A percentile compares a stretch with the other conserved stretches of the same genome.
Conservation (phyloP, 2,329 filamentous ascomycete species). For the Cryphonectria naterciae region DNA sequence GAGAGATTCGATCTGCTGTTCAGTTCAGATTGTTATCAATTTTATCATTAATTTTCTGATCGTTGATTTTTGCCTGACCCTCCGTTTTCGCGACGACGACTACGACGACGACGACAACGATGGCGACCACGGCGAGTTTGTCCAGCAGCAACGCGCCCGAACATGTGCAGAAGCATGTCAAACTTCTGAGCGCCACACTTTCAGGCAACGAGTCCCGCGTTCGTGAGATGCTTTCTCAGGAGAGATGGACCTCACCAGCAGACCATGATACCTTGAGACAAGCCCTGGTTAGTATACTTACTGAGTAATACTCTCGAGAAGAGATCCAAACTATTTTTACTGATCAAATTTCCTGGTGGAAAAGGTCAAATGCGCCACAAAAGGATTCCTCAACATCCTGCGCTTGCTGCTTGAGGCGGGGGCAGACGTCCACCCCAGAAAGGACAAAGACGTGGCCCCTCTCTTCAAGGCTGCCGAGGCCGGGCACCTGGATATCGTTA, state of each 20-base stretch:
- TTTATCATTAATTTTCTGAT: neutral
- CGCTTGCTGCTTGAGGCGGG: constrained; percentile 44
- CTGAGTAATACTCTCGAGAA: neutral
- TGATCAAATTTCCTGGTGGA: neutral
- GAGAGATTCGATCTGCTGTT: neutral
- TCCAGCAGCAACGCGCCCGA: constrained; percentile 44
- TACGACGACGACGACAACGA: neutral
- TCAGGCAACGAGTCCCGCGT: constrained; percentile 44
- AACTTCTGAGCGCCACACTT: constrained; percentile 42
- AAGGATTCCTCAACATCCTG: constrained; percentile 42
- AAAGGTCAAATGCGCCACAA: constrained; percentile 38
- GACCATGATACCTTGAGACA: constrained; percentile 44
- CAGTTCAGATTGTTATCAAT: neutral
- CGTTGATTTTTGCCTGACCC: neutral
- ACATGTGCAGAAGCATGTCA: constrained; percentile 38
- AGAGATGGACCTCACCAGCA: constrained; percentile 39
- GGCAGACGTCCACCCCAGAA: constrained; percentile 42
- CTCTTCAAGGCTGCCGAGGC: constrained; percentile 45
- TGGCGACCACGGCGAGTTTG: constrained; percentile 35
- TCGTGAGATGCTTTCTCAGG: constrained; percentile 42
- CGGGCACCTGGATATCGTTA: constrained; percentile 41
- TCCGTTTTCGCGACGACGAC: neutral
- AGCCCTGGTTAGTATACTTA: constrained; percentile 36
- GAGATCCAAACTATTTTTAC: neutral
- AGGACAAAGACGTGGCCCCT: constrained; percentile 42